A percentile compares a stretch with the other conserved stretches of the same genome.
phyloP scores from a whole-genome alignment of 2,329 filamentous ascomycete genomes.

The Pseudogymnoascus sp. region DNA sequence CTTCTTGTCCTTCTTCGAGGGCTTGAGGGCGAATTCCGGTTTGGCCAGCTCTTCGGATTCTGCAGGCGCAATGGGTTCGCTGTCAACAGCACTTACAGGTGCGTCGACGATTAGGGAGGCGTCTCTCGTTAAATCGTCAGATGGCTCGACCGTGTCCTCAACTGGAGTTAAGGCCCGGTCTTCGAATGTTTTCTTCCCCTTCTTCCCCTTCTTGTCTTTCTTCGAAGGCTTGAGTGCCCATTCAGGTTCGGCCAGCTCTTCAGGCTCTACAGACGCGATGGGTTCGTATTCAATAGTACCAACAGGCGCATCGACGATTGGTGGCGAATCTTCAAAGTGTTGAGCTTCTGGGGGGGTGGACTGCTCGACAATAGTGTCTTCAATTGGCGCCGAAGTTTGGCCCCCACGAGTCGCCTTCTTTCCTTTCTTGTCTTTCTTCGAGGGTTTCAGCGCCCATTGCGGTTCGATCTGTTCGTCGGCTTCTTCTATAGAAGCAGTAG shows the following conservation, averaged over 20 bases:
- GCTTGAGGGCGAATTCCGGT: background rate
- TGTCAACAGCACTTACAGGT: background rate
- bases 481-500: conserved; percentile 17
- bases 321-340: background rate
- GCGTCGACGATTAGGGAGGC: background rate
- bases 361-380: background rate
- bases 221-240: conserved; percentile 6
- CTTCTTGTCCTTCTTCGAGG: conserved; percentile 18
- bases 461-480: conserved; percentile 16
- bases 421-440: conserved; percentile 19
- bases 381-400: background rate
- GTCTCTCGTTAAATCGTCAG: background rate
- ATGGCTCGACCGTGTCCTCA: background rate
- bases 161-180: background rate
- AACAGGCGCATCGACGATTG: background rate
- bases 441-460: background rate
- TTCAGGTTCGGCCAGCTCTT: background rate
- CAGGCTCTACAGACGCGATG: background rate
- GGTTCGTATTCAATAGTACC: background rate
- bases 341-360: background rate
- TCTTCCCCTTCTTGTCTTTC: conserved; percentile 29
- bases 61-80: background rate
- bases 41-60: background rate
- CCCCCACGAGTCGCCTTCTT: conserved; percentile 28
- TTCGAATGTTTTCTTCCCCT: conserved; percentile 18